These are phyloP conservation scores for Phoenix roebelenii DNA, from an alignment of 176 grass and related monocot species.

Conservation along the genomic window DNA sequence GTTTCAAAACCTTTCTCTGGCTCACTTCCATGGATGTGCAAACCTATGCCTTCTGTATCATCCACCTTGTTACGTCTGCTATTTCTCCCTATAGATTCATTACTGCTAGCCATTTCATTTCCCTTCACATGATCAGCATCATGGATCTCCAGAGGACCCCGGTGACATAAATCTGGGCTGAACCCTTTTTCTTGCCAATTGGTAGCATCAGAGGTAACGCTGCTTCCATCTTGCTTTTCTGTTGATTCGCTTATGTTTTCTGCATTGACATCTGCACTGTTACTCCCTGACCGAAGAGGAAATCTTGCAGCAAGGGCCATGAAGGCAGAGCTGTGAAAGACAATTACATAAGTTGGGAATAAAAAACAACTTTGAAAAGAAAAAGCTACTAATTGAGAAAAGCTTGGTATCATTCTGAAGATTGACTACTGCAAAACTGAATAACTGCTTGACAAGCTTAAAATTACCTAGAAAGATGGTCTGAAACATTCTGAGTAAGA, in stretches of 20 bases:
- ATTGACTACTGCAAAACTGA: no score
- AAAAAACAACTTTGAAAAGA: neutral
- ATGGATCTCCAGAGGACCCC: neutral
- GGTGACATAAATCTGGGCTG: neutral
- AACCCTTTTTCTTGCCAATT: neutral
- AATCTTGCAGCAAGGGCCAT: constrained; percentile 72
- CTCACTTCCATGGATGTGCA: constrained; percentile 11
- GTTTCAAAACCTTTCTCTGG: constrained; percentile 27
- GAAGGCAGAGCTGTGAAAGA: constrained; percentile 71
- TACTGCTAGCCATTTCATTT: constrained; percentile 8
- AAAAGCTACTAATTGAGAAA: no score
- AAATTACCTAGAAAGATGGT: constrained; percentile 4
- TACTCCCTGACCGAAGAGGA: constrained; percentile 26
- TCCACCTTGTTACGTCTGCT: constrained; percentile 17
- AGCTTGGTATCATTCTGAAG: no score
- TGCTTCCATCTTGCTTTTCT: constrained; percentile 16
- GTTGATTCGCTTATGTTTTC: constrained; percentile 17
- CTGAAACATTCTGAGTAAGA: no score
- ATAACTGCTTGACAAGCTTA: neutral
- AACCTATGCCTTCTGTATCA: constrained; percentile 11
- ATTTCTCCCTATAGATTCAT: constrained; percentile 20
- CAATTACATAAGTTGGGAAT: constrained; percentile 1
- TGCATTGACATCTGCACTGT: neutral
- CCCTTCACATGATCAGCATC: neutral
- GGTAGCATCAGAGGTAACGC: neutral